Percentiles rank a stretch among this genome's conserved stretches.
These are phyloP conservation scores for Drechslerella coelobrocha DNA, from an alignment of 2,329 filamentous ascomycete genomes.

Conservation along the genomic window DNA sequence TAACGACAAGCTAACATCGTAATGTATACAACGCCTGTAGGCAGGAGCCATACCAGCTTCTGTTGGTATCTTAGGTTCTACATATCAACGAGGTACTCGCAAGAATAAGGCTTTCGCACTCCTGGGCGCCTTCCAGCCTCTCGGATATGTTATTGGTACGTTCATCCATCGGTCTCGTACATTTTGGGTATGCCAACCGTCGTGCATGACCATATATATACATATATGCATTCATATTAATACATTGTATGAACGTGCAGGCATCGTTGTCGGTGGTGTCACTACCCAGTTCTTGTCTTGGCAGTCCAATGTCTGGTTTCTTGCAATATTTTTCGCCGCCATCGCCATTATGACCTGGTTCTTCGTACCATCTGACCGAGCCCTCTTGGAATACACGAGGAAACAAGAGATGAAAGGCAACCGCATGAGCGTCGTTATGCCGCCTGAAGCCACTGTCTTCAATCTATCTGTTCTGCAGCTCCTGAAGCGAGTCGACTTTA, in stretches of 20 bases:
- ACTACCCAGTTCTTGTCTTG: conserved; percentile 42
- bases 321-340: conserved; percentile 35
- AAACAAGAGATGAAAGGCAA: conserved; percentile 31
- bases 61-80: conserved; percentile 43
- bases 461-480: conserved; percentile 21
- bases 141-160: conserved; percentile 45
- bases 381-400: conserved; percentile 29
- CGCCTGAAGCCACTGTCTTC: background rate
- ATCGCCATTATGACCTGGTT: conserved; percentile 37
- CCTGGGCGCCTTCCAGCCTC: conserved; percentile 45
- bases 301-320: conserved; percentile 48
- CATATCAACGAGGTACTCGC: conserved; percentile 39
- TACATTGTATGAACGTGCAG: background rate
- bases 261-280: conserved; percentile 42
- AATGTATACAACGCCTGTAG: conserved; percentile 3
- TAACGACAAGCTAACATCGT: conserved; percentile 9
- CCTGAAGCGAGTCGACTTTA: conserved; percentile 45
- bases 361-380: conserved; percentile 44
- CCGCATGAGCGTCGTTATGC: conserved; percentile 33
- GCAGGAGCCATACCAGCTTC: conserved; percentile 44
- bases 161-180: background rate
- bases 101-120: conserved; percentile 49
- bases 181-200: too few relatives aligned
- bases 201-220: background rate
- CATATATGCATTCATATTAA: background rate